phyloP scores from a whole-genome alignment of 768 basidiomycete species.

The Suillus paluster region DNA sequence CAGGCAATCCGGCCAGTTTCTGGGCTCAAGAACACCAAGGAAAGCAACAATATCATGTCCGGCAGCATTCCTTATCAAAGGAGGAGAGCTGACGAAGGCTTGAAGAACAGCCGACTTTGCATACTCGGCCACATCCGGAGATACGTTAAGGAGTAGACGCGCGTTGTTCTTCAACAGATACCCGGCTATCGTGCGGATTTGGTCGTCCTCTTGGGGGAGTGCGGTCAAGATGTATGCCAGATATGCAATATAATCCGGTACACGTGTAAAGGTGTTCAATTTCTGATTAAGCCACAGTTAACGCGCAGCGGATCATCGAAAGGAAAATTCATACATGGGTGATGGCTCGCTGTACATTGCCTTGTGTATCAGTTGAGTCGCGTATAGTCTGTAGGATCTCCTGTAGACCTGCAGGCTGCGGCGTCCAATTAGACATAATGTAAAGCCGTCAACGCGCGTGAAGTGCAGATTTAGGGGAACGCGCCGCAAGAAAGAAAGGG shows the following conservation, averaged over 20 bases:
- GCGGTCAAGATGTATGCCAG: slow-evolving; percentile 90
- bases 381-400: slow-evolving; percentile 92
- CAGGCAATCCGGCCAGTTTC: slow-evolving; percentile 95
- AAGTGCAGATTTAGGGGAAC: slow-evolving; percentile 24
- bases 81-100: slow-evolving; percentile 79
- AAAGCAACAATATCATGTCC: slow-evolving; percentile 92
- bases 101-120: slow-evolving; percentile 78
- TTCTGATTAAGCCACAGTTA: slow-evolving; percentile 53
- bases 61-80: slow-evolving; percentile 93
- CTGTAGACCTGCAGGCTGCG: slow-evolving; percentile 83
- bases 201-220: slow-evolving; percentile 84
- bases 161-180: slow-evolving; percentile 97
- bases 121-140: slow-evolving; percentile 68
- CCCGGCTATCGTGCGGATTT: slow-evolving; percentile 94
- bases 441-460: slow-evolving; percentile 34
- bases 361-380: slow-evolving; percentile 83
- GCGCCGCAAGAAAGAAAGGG: slow-evolving; percentile 34
- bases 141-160: slow-evolving; percentile 70
- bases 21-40: slow-evolving; percentile 85
- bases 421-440: slow-evolving; percentile 78
- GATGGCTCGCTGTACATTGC: slow-evolving; percentile 75
- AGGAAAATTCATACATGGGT: slow-evolving; percentile 64
- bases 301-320: slow-evolving; percentile 21
- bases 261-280: slow-evolving; percentile 84
- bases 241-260: slow-evolving; percentile 95